Evolutionary conservation across 345 rosid genomes (phyloP).

Genomic region (Rubroshorea leprosula): DNA sequence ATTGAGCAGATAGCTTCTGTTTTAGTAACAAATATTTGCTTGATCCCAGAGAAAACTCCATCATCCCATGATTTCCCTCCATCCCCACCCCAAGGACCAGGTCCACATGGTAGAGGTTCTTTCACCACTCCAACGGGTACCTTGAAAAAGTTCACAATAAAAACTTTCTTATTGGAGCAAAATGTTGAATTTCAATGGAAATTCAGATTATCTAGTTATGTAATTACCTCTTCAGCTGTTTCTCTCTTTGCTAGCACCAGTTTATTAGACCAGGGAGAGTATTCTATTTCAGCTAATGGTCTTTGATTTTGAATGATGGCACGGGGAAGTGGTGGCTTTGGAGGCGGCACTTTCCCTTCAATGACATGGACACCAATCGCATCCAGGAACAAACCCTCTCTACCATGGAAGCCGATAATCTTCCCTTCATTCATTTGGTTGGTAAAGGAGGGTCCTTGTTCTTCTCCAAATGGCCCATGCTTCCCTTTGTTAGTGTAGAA

Average conservation of each 20-base stretch:
- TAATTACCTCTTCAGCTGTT: neutral
- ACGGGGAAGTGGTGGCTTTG: neutral
- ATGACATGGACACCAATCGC: conserved; percentile 57
- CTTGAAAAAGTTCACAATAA: conserved; percentile 13
- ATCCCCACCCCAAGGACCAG: conserved; percentile 68
- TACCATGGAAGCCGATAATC: conserved; percentile 72
- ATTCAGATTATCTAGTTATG: neutral
- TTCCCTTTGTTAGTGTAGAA: conserved; percentile 71
- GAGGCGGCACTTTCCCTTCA: conserved; percentile 37
- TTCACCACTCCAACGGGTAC: conserved; percentile 32
- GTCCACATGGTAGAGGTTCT: conserved; percentile 44
- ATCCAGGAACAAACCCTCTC: conserved; percentile 62
- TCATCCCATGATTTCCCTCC: conserved; percentile 59
- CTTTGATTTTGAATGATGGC: neutral
- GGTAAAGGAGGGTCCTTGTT: conserved; percentile 62
- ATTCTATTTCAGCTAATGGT: too few species aligned
- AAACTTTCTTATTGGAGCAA: conserved; percentile 19
- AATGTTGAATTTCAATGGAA: conserved; percentile 2
- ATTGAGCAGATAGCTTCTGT: conserved; percentile 37
- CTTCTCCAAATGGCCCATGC: conserved; percentile 86
- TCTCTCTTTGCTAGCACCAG: too few species aligned
- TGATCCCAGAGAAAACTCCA: conserved; percentile 48
- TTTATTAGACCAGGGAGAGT: too few species aligned
- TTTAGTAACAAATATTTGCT: conserved; percentile 36
- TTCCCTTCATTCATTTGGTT: conserved; percentile 45